A percentile compares a stretch with the other conserved stretches of the same genome.
These are phyloP conservation scores for Circinella umbellata DNA, from an alignment of 371 early-diverging fungal species.

Conservation along the genomic window DNA sequence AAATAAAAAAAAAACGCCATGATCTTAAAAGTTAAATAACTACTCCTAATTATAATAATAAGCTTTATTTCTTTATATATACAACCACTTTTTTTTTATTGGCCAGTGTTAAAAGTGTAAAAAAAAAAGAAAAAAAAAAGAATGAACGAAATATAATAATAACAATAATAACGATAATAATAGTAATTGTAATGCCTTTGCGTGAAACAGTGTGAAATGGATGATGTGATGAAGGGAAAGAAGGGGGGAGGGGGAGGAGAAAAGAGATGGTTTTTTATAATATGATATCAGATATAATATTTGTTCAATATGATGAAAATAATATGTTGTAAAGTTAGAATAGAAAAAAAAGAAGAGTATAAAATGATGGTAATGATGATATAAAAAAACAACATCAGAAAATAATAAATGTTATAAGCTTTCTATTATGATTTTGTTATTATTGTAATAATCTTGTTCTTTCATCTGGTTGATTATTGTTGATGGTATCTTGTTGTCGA, in stretches of 20 bases:
- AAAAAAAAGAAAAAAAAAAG: background rate
- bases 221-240: background rate
- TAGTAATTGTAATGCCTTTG: no score
- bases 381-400: background rate
- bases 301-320: no score
- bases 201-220: no score
- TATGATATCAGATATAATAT: no score
- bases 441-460: background rate
- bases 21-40: background rate
- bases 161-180: no score
- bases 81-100: background rate
- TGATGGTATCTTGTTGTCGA: background rate
- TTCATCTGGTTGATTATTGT: background rate
- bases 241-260: background rate
- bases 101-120: background rate
- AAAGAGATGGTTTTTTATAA: no score
- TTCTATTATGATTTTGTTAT: background rate
- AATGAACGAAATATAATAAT: background rate
- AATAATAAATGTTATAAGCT: background rate
- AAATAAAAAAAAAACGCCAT: background rate
- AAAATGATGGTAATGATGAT: no score
- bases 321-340: background rate
- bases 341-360: no score
- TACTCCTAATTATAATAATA: conserved; percentile 2
- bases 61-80: conserved; percentile 3